These are phyloP conservation scores for Pichia kudriavzevii DNA, from an alignment of 1,139 yeast genomes.

Conservation along the genomic window DNA sequence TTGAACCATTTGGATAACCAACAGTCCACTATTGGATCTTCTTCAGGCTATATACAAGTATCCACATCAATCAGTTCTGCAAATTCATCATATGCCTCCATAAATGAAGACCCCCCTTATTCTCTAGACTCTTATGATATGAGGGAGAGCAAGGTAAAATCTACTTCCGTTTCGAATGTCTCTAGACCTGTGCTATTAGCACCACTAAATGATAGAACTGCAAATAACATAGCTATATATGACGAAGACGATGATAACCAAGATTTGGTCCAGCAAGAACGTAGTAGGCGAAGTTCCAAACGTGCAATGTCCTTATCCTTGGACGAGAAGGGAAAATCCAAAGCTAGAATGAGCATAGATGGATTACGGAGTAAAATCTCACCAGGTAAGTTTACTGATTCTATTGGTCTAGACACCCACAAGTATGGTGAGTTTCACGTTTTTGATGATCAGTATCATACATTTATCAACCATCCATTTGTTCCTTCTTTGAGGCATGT, in stretches of 20 bases:
- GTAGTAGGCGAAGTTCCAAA: slow-evolving; percentile 21
- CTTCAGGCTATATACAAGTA: too few species aligned
- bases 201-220: not conserved
- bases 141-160: too few species aligned
- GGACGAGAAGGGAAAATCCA: slow-evolving; percentile 23
- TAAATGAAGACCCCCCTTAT: too few species aligned
- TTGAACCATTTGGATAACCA: too few species aligned
- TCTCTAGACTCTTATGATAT: too few species aligned
- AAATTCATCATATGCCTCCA: slow-evolving; percentile 3
- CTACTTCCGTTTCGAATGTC: not conserved
- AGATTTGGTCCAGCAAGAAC: not conserved
- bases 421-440: slow-evolving; percentile 2
- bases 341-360: slow-evolving; percentile 19
- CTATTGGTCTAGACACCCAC: not conserved
- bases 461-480: slow-evolving; percentile 16
- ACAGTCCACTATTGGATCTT: too few species aligned
- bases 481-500: slow-evolving; percentile 12
- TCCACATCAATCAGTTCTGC: slow-evolving; percentile 3
- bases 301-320: slow-evolving; percentile 25
- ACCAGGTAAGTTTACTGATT: too few species aligned
- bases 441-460: slow-evolving; percentile 8
- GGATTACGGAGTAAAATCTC: not conserved
- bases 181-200: not conserved
- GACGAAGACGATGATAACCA: not conserved
- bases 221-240: not conserved